These are phyloP conservation scores for Sanguinoderma infundibulare DNA, from an alignment of 1,284 basidiomycete genomes.

Conservation along the genomic window DNA sequence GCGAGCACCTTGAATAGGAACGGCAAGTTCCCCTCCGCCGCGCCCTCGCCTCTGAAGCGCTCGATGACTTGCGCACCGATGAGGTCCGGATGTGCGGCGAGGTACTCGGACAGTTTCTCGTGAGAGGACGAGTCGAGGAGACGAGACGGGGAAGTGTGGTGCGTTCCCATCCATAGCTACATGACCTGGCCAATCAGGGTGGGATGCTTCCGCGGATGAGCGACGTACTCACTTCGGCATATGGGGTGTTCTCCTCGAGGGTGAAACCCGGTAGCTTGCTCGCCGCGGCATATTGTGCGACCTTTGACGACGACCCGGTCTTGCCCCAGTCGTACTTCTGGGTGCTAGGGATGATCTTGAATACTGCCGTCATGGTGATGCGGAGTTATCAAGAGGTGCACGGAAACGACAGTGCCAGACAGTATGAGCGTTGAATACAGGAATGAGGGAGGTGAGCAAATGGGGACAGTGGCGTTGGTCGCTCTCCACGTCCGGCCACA, in stretches of 20 bases:
- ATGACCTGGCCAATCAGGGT: background rate
- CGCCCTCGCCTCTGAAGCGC: slow-evolving; percentile 56
- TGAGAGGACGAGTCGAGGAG: slow-evolving; percentile 40
- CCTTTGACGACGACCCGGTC: slow-evolving; percentile 63
- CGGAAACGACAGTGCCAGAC: too few species aligned
- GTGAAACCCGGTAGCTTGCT: slow-evolving; percentile 49
- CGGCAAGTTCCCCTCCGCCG: slow-evolving; percentile 76
- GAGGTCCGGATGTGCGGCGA: slow-evolving; percentile 69
- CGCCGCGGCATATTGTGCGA: slow-evolving; percentile 55
- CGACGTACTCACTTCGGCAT: slow-evolving; percentile 59
- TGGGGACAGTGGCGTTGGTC: background rate
- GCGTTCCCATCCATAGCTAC: slow-evolving; percentile 93
- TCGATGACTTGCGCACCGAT: slow-evolving; percentile 69
- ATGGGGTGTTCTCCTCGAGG: slow-evolving; percentile 59
- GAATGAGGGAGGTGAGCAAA: background rate
- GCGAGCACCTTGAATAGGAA: slow-evolving; percentile 95
- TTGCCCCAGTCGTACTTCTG: slow-evolving; percentile 83
- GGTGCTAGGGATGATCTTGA: slow-evolving; percentile 70
- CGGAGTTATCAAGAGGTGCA: background rate
- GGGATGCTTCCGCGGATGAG: background rate
- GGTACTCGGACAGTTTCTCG: slow-evolving; percentile 59
- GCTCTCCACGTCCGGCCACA: background rate
- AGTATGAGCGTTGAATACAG: background rate
- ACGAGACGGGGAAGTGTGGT: slow-evolving; percentile 85
- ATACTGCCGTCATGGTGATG: slow-evolving; percentile 44